phyloP scores from a whole-genome alignment of 495 filamentous ascomycete genomes.

The Neurospora cerealis region DNA sequence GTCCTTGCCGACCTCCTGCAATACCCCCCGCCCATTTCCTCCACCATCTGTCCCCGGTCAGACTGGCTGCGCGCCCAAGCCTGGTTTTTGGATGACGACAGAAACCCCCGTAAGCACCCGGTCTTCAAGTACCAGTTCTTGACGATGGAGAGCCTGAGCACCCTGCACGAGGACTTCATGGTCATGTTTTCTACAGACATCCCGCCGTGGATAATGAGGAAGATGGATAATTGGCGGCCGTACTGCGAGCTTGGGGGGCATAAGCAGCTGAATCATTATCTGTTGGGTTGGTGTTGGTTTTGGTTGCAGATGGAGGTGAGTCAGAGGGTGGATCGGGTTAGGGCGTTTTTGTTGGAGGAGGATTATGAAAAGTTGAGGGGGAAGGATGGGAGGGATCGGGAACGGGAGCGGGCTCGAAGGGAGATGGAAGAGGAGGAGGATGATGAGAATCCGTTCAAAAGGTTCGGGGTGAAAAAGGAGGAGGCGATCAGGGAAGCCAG shows the following conservation, averaged over 20 bases:
- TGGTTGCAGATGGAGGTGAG: conserved; percentile 2
- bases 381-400: background rate
- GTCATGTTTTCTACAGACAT: background rate
- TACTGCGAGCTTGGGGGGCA: background rate
- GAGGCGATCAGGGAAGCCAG: conserved; percentile 8
- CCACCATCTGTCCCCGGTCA: background rate
- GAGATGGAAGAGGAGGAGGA: background rate
- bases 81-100: background rate
- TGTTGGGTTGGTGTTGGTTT: background rate
- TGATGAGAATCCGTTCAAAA: conserved; percentile 14
- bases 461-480: background rate
- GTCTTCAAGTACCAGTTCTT: background rate
- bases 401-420: background rate
- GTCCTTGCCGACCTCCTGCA: background rate
- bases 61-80: background rate
- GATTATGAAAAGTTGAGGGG: background rate
- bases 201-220: background rate
- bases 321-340: background rate
- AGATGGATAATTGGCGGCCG: background rate
- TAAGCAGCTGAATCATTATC: background rate
- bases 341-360: background rate
- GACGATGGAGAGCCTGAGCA: background rate
- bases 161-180: background rate
- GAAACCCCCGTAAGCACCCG: background rate
- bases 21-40: background rate